Evolutionary conservation across 768 basidiomycete species (phyloP), one percentile per base, ranked within the genome.

Genomic region (Coprinopsis cinerea): DNA sequence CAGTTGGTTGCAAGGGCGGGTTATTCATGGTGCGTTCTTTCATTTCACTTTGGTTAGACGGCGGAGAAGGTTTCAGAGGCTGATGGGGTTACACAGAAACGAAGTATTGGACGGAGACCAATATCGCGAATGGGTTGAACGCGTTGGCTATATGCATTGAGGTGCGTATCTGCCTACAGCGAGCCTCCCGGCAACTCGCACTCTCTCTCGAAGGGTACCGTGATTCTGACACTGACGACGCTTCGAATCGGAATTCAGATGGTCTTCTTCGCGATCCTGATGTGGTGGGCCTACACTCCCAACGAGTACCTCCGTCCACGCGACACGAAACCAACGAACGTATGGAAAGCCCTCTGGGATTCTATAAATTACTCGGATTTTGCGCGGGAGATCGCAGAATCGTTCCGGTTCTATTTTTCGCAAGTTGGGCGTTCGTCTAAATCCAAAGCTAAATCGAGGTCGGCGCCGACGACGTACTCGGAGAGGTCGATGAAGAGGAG

Each of bases 61-160:
- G 17, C 15, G 9, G 30, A 32, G 7, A 9, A 15, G 30, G 23
- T 6, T 11, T 25, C 32, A n/a, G n/a, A 34, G 25, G 44, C 41
- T 49, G 56, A 49, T 36, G 20, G 17, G 2, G 11, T 43, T 25
- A 39, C 4, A 52, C 58, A 79, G 89, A 69, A n/a, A 90, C 89
- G 0, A 39, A 76, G 48, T 92, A 82, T 59, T 93, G 92, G 92
- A 88, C 91, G 2, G 66, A 73, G 28, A 83, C 85, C 2, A 95
- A 95, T 59, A 81, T 95, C 44, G 78, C 90, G 0, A 77, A 95
- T 51, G 92, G 92, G 1, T 66, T 94, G 25, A 87, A 82, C 54
- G 90, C 92, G 0, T 73, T 96, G 3, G 71, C 85, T 15, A 89
- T 82, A 25, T 89, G 87, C 55, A 79, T 94, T 43, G 92, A 95